phyloP scores from a whole-genome alignment of 441 rosid species.

The Adansonia madagascariensis region DNA sequence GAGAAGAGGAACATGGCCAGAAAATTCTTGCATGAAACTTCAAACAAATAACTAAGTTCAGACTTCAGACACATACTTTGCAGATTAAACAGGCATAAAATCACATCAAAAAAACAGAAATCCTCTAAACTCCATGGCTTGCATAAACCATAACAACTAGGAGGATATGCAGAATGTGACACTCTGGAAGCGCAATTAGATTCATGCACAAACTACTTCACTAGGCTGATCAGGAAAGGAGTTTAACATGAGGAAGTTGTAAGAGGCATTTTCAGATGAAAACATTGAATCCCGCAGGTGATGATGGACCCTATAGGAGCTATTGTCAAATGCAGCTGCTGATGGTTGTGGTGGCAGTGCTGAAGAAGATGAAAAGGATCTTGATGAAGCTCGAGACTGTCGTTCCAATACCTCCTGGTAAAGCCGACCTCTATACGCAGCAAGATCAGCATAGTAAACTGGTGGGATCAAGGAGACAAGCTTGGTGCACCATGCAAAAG shows the following conservation, averaged over 20 bases:
- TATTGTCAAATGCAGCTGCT: slow-evolving; percentile 43
- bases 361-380: slow-evolving; percentile 40
- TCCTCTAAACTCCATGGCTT: slow-evolving; percentile 8
- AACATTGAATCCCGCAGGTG: slow-evolving; percentile 64
- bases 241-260: not conserved
- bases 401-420: slow-evolving; percentile 62
- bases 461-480: slow-evolving; percentile 79
- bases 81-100: not conserved
- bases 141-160: not conserved
- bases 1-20: not conserved
- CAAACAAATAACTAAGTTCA: not conserved
- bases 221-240: slow-evolving; percentile 1
- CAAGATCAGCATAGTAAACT: slow-evolving; percentile 61
- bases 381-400: slow-evolving; percentile 44
- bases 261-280: slow-evolving; percentile 44
- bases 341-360: slow-evolving; percentile 45
- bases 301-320: slow-evolving; percentile 55
- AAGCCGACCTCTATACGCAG: slow-evolving; percentile 62
- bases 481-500: slow-evolving; percentile 84
- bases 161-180: not conserved
- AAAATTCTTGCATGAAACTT: not conserved
- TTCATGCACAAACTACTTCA: slow-evolving; percentile 70
- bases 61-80: not conserved
- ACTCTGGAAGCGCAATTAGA: slow-evolving; percentile 42
- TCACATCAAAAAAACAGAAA: not conserved